phyloP scores from a whole-genome alignment of 805 yeast genomes.

The Martiniozyma abietophila region DNA sequence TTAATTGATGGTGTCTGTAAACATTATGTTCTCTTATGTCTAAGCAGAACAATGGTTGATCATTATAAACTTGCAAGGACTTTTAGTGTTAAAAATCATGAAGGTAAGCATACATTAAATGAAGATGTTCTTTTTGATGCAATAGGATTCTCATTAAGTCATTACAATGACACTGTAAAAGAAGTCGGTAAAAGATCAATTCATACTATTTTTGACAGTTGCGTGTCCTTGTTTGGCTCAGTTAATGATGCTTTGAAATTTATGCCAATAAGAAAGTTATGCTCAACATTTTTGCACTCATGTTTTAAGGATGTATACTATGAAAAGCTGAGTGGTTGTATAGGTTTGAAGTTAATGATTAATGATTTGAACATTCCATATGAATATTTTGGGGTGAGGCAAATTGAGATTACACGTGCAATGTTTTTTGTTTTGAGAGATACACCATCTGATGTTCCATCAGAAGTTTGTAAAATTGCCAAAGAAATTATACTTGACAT shows the following conservation, averaged over 20 bases:
- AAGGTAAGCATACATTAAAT: constrained; percentile 62
- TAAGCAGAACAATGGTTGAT: constrained; percentile 64
- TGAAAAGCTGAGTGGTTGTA: constrained; percentile 78
- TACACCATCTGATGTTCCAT: constrained; percentile 81
- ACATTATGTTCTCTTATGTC: constrained; percentile 70
- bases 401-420: constrained; percentile 77
- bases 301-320: constrained; percentile 87
- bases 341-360: constrained; percentile 70
- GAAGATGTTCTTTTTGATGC: constrained; percentile 69
- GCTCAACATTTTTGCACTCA: constrained; percentile 77
- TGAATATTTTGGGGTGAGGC: constrained; percentile 66
- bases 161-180: constrained; percentile 60
- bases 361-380: constrained; percentile 59
- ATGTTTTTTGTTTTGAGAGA: constrained; percentile 86
- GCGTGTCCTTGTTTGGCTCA: constrained; percentile 59
- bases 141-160: constrained; percentile 70
- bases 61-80: constrained; percentile 57
- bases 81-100: constrained; percentile 70
- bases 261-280: constrained; percentile 66
- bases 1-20: constrained; percentile 61
- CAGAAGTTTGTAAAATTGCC: constrained; percentile 65
- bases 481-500: constrained; percentile 55
- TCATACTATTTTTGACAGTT: constrained; percentile 48
- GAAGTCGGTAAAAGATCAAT: constrained; percentile 63
- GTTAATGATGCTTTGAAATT: constrained; percentile 58